Percentiles rank a stretch among this genome's conserved stretches.
phyloP scores from a whole-genome alignment of 371 early-diverging fungal genomes.

The Mortierella sp. region DNA sequence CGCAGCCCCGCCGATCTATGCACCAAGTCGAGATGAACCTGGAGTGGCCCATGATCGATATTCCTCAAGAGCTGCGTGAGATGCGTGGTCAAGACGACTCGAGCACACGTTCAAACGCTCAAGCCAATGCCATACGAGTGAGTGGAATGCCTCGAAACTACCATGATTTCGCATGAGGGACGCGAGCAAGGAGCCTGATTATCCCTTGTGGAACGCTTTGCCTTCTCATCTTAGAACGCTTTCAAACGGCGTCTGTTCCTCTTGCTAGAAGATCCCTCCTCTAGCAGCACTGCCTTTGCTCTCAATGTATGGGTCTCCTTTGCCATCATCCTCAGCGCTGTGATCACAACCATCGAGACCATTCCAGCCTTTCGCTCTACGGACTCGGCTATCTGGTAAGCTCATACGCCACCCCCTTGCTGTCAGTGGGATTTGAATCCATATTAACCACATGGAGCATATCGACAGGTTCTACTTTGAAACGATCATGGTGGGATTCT shows the following conservation, averaged over 20 bases:
- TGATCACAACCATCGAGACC: slow-evolving; percentile 86
- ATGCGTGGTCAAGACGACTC: slow-evolving; percentile 42
- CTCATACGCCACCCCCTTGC: too few relatives aligned
- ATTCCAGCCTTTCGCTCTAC: slow-evolving; percentile 79
- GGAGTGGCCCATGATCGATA: slow-evolving; percentile 57
- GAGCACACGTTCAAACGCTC: slow-evolving; percentile 44
- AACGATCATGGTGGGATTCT: slow-evolving; percentile 78
- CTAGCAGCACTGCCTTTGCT: slow-evolving; percentile 75
- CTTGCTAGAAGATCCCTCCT: slow-evolving; percentile 75
- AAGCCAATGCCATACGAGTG: slow-evolving; percentile 54
- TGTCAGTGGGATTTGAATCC: too few relatives aligned
- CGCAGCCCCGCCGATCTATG: slow-evolving; percentile 28
- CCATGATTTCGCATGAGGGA: too few relatives aligned
- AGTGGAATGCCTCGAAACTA: background rate
- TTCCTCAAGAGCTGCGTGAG: slow-evolving; percentile 55
- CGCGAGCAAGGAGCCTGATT: background rate
- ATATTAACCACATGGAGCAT: too few relatives aligned
- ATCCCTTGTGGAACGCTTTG: too few relatives aligned
- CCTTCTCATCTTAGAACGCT: slow-evolving; percentile 24
- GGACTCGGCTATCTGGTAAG: slow-evolving; percentile 70
- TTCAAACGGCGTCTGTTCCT: slow-evolving; percentile 75
- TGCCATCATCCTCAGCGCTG: slow-evolving; percentile 79
- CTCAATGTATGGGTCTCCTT: slow-evolving; percentile 80
- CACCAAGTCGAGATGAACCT: slow-evolving; percentile 52
- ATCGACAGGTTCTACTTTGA: slow-evolving; percentile 85